Conservation (phyloP, 2,329 filamentous ascomycete species). For the Teratosphaeriaceae sp. region DNA sequence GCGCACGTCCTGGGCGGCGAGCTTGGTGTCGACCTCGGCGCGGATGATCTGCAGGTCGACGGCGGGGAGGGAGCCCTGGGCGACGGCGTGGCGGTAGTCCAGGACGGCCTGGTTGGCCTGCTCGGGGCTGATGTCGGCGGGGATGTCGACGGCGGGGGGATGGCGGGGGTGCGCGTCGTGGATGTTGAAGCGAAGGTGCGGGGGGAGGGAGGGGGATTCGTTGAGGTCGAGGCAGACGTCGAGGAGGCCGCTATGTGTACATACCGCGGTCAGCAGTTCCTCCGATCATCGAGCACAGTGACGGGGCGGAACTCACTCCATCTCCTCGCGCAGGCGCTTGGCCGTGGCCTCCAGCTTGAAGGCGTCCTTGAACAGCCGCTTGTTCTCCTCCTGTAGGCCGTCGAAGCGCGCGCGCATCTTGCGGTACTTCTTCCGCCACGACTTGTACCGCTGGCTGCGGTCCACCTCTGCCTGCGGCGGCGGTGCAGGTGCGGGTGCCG, state of each 20-base stretch:
- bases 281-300: too few relatives aligned
- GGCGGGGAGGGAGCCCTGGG: constrained; percentile 24
- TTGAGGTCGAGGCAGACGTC: constrained; percentile 90
- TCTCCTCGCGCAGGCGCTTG: constrained; percentile 79
- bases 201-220: constrained; percentile 50
- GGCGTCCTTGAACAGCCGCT: constrained; percentile 73
- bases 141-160: constrained; percentile 31
- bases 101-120: constrained; percentile 24
- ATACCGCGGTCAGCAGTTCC: constrained; percentile 4
- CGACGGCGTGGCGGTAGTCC: constrained; percentile 31
- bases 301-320: constrained; percentile 60
- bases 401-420: constrained; percentile 82
- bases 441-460: constrained; percentile 24
- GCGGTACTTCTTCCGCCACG: constrained; percentile 73
- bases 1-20: constrained; percentile 22
- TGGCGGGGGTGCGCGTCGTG: constrained; percentile 72
- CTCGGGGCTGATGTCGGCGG: constrained; percentile 24
- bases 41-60: constrained; percentile 27
- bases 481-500: background rate
- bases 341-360: constrained; percentile 74
- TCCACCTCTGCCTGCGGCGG: background rate
- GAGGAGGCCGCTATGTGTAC: constrained; percentile 63
- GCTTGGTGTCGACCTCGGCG: constrained; percentile 23
- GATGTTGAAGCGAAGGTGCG: constrained; percentile 49
- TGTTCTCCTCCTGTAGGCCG: constrained; percentile 69